Evolutionary conservation across 805 yeast species (phyloP).

Genomic region (Cyberlindnera americana): DNA sequence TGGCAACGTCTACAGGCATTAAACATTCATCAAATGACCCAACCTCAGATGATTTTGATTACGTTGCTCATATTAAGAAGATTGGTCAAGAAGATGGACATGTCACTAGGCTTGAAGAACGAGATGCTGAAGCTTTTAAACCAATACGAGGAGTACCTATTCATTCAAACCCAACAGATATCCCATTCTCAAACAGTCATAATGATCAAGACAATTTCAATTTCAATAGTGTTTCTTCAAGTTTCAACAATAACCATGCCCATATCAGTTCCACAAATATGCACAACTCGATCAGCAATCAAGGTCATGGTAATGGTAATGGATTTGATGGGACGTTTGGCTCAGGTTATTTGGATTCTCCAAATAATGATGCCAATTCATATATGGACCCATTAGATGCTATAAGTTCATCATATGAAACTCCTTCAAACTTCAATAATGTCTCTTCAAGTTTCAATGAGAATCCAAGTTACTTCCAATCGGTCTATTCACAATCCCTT

Average conservation of each 20-base stretch:
- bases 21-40: slow-evolving; percentile 33
- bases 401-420: slow-evolving; percentile 25
- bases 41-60: slow-evolving; percentile 54
- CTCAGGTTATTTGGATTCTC: slow-evolving; percentile 25
- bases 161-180: slow-evolving; percentile 8
- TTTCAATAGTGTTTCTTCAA: slow-evolving; percentile 11
- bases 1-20: background rate
- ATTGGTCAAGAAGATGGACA: slow-evolving; percentile 42
- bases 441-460: slow-evolving; percentile 20
- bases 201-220: slow-evolving; percentile 5
- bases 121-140: slow-evolving; percentile 7
- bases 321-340: slow-evolving; percentile 11
- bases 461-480: slow-evolving; percentile 18
- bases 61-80: slow-evolving; percentile 58
- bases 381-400: slow-evolving; percentile 28
- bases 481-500: slow-evolving; percentile 16
- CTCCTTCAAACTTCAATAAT: slow-evolving; percentile 24
- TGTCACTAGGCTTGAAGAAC: background rate
- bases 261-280: background rate
- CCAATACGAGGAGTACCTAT: slow-evolving; percentile 16
- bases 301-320: slow-evolving; percentile 8
- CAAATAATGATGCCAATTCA: slow-evolving; percentile 22
- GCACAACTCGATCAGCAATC: background rate
- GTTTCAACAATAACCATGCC: slow-evolving; percentile 11
- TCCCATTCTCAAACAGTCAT: slow-evolving; percentile 3